Conservation (phyloP, 2,329 filamentous ascomycete species). For the Diaporthe sp. region DNA sequence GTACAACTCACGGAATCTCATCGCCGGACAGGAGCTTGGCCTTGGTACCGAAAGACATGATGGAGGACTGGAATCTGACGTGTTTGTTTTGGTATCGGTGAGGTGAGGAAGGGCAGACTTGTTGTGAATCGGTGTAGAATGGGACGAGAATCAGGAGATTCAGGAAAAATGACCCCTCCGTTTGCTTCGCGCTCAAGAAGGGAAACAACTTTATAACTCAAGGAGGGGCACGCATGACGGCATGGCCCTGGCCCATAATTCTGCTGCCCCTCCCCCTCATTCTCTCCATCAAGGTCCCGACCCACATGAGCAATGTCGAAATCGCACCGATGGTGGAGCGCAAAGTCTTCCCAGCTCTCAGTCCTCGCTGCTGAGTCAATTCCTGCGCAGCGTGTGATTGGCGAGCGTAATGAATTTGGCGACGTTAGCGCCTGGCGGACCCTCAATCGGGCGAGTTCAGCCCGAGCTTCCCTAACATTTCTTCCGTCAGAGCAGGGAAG, state of each 20-base stretch:
- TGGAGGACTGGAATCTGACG: background rate
- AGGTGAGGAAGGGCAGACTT: background rate
- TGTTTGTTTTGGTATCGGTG: background rate
- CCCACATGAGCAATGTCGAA: slow-evolving; percentile 7
- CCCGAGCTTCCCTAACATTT: slow-evolving; percentile 16
- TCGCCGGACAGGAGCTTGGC: slow-evolving; percentile 75
- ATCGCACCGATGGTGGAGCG: slow-evolving; percentile 28
- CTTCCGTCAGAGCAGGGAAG: slow-evolving; percentile 1
- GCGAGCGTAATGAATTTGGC: slow-evolving; percentile 4
- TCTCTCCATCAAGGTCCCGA: slow-evolving; percentile 18
- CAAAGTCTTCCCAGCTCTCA: background rate
- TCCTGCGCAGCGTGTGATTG: slow-evolving; percentile 10
- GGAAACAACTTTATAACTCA: slow-evolving; percentile 37
- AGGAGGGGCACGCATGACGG: slow-evolving; percentile 38
- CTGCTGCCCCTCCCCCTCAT: slow-evolving; percentile 38
- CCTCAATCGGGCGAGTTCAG: slow-evolving; percentile 30
- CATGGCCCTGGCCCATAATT: slow-evolving; percentile 13
- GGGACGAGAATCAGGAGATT: slow-evolving; percentile 26
- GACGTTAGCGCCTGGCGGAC: background rate
- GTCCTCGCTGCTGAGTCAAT: background rate
- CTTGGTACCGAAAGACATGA: slow-evolving; percentile 69
- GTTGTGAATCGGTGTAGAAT: background rate
- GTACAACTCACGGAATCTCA: slow-evolving; percentile 67
- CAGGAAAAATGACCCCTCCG: background rate
- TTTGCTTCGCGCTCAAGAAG: slow-evolving; percentile 19